These are phyloP conservation scores for Neobulgaria alba DNA, from an alignment of 2,329 filamentous ascomycete genomes.

Conservation along the genomic window DNA sequence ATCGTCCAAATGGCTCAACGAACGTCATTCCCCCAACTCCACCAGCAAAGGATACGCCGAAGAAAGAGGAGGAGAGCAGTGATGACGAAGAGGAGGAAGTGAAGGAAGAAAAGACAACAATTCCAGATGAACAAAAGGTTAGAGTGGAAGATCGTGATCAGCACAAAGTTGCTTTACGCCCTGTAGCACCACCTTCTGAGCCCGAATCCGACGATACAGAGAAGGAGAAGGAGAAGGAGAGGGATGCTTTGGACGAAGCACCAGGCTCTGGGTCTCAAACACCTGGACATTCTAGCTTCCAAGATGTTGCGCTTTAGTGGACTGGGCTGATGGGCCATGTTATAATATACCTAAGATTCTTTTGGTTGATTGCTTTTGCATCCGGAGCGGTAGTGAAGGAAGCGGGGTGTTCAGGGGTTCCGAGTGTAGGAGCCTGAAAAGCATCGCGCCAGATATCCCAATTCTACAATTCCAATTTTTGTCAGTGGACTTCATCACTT, in stretches of 20 bases:
- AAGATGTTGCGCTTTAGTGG: slow-evolving; percentile 50
- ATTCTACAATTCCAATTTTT: too few relatives aligned
- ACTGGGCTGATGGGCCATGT: slow-evolving; percentile 1
- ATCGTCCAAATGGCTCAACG: slow-evolving; percentile 17
- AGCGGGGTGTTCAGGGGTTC: too few relatives aligned
- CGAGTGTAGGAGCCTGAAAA: too few relatives aligned
- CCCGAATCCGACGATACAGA: slow-evolving; percentile 29
- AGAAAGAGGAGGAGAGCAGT: slow-evolving; percentile 4
- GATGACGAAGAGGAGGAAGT: slow-evolving; percentile 22
- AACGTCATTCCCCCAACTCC: slow-evolving; percentile 24
- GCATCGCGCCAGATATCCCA: too few relatives aligned
- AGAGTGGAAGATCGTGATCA: slow-evolving; percentile 46
- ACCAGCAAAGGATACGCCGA: slow-evolving; percentile 23
- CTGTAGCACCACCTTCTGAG: slow-evolving; percentile 25
- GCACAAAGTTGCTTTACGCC: slow-evolving; percentile 44
- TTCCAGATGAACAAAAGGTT: slow-evolving; percentile 46
- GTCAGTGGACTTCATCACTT: too few relatives aligned
- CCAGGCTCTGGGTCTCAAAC: slow-evolving; percentile 32
- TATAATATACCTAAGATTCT: slow-evolving; percentile 16
- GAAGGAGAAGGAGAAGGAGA: slow-evolving; percentile 31
- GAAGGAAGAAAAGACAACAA: slow-evolving; percentile 27
- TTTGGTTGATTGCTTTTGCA: slow-evolving; percentile 5
- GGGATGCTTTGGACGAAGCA: slow-evolving; percentile 16
- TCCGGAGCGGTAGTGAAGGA: slow-evolving; percentile 5
- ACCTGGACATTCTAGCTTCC: slow-evolving; percentile 50